Evolutionary conservation across 495 filamentous ascomycete genomes (phyloP), one percentile per base, ranked within the genome.

Genomic region (Hyphodiscus hymeniophilus): DNA sequence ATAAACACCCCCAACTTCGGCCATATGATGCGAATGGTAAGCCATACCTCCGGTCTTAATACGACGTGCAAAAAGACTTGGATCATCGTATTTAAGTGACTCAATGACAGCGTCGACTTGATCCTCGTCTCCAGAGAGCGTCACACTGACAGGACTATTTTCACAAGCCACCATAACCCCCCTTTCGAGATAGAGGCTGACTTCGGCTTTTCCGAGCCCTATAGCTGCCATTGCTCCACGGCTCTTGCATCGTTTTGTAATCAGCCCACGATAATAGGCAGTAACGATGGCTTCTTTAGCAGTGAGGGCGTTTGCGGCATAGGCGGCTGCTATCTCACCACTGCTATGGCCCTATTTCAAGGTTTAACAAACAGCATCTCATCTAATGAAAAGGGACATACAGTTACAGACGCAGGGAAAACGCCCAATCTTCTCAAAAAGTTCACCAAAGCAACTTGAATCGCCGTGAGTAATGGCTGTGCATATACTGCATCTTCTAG

Each of bases 311-410:
- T 73, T 73, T 10, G 73, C 66, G 0, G 71, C 67, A 45, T 74
- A 76, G 1, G 73, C 71, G 5, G 74, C 75, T 12, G 66, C 72
- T 51, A 84, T 83, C 55, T 85, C 81, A 15, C 81, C 81, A 58
- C 73, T 78, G 1, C 79, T 82, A 60, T 85, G 80, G 11, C 81
- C 81, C 4, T n/a, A n/a, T n/a, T n/a, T n/a, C n/a, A n/a, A n/a
- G n/a, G n/a, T n/a, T n/a, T n/a, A n/a, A n/a, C n/a, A n/a, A n/a
- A n/a, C n/a, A n/a, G n/a, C n/a, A n/a, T n/a, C n/a, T n/a, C n/a
- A n/a, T n/a, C n/a, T n/a, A n/a, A n/a, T n/a, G n/a, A n/a, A n/a
- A n/a, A n/a, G n/a, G n/a, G n/a, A n/a, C n/a, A n/a, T n/a, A 79
- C 68, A 0, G 80, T 76, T 22, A 72, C 72, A 1, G 60, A 56